A percentile compares a stretch with the other conserved stretches of the same genome.
Evolutionary conservation across 2,329 filamentous ascomycete species (phyloP).

Genomic region (Thielaviopsis punctulata): DNA sequence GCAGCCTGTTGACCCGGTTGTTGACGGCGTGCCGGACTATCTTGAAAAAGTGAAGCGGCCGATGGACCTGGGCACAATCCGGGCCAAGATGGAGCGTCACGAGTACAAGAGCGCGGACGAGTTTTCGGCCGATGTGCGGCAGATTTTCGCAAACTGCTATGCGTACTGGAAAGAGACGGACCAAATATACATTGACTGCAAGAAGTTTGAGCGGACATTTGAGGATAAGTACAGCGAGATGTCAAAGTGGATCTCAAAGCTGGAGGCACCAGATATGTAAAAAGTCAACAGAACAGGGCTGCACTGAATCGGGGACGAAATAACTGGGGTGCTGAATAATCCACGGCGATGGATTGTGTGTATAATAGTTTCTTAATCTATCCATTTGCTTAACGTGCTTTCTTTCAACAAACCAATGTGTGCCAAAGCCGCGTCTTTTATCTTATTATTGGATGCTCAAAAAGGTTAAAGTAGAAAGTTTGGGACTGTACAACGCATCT

Average conservation of each 20-base stretch:
- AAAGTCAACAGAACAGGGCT: neutral
- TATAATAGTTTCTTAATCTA: too few relatives aligned
- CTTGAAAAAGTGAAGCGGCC: conserved; percentile 41
- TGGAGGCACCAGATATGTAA: conserved; percentile 17
- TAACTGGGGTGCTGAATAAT: too few relatives aligned
- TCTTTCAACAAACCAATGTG: too few relatives aligned
- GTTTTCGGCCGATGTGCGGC: conserved; percentile 39
- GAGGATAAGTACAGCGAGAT: conserved; percentile 43
- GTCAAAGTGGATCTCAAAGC: conserved; percentile 42
- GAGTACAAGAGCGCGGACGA: conserved; percentile 35
- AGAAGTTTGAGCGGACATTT: conserved; percentile 39
- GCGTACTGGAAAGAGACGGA: conserved; percentile 42
- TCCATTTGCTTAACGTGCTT: too few relatives aligned
- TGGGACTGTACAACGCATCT: too few relatives aligned
- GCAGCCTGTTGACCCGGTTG: conserved; percentile 38
- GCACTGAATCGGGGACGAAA: too few relatives aligned
- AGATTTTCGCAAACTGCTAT: conserved; percentile 47
- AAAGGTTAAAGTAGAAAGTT: too few relatives aligned
- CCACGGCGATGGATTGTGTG: too few relatives aligned
- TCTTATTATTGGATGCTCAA: too few relatives aligned
- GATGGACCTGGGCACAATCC: conserved; percentile 45
- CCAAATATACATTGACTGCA: conserved; percentile 36
- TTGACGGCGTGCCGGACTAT: conserved; percentile 44
- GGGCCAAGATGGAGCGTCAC: conserved; percentile 37
- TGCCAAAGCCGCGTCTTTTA: too few relatives aligned